Base-by-base conservation (phyloP, 225 moss, liverwort and hornwort genomes). In the Physcomitrellopsis africana region DNA sequence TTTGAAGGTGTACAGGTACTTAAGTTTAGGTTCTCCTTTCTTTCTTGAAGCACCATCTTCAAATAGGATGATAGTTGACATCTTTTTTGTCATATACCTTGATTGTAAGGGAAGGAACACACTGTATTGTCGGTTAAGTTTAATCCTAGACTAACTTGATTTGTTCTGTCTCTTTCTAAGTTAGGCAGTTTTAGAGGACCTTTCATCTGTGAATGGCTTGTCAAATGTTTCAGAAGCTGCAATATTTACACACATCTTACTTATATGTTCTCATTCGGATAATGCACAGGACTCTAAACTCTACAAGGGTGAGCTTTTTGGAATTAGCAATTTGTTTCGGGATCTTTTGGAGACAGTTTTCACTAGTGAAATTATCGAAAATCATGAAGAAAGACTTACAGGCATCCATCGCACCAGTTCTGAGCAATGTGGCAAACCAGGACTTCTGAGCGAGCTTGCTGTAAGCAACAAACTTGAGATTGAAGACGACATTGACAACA, bases 1-100 rank as follows among this genome's bases (percentile, higher is more conserved):
- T 97, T 97, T 76, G 94, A 97, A 74, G 97, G 97, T n/a, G 97
- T 97, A 57, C 93, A 94, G 94, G 94, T 94, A 80, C 64, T 16
- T 20, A 18, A 46, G 10, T 46, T 13, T 17, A 67, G 11, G 52
- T 74, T 74, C 17, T 67, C 52, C 57, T 48, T 58, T 32, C 49
- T 8, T 67, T 17, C 49, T 27, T 62, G 63, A 67, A 67, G 53
- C 43, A 79, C 51, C 49, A 47, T 48, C 72, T 64, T 67, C n/a
- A 18, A 13, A 14, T 41, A 45, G 24, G 46, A 24, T 46, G 17
- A 59, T 59, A 23, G 43, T 58, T 60, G 51, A 48, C 45, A 44
- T 77, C 56, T 20, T 43, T 13, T 72, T 57, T 14, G 13, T 65
- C 18, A 60, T 22, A n/a, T 22, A 11, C 12, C 8, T 65, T 42